A percentile compares a stretch with the other conserved stretches of the same genome.
phyloP scores from a whole-genome alignment of 2,329 filamentous ascomycete species.

The Fusarium sp. region DNA sequence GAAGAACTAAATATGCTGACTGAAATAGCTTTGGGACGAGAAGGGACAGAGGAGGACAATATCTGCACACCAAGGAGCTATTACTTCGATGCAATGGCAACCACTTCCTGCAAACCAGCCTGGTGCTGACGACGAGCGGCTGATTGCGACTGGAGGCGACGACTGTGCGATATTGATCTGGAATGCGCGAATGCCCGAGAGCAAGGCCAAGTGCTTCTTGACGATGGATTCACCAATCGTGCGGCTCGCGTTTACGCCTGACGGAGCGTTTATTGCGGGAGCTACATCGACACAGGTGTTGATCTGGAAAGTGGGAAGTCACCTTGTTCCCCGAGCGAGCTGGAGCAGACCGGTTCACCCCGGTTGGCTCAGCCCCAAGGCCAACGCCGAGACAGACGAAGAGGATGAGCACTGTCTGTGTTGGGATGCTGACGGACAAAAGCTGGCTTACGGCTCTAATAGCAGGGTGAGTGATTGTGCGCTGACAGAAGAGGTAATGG shows the following conservation, averaged over 20 bases:
- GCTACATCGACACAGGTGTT: slow-evolving; percentile 65
- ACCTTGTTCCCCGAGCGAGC: slow-evolving; percentile 64
- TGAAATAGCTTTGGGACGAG: slow-evolving; percentile 61
- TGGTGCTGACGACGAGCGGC: slow-evolving; percentile 57
- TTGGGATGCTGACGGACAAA: slow-evolving; percentile 69
- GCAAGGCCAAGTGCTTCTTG: slow-evolving; percentile 65
- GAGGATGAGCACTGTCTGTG: slow-evolving; percentile 68
- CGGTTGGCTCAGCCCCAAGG: slow-evolving; percentile 66
- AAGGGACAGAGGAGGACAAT: slow-evolving; percentile 63
- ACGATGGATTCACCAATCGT: slow-evolving; percentile 67
- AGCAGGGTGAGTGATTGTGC: slow-evolving; percentile 61
- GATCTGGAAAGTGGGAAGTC: slow-evolving; percentile 70
- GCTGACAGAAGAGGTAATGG: too few species aligned
- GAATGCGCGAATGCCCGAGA: slow-evolving; percentile 64
- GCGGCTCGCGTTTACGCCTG: slow-evolving; percentile 67
- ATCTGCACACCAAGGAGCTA: slow-evolving; percentile 64
- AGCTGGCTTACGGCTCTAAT: slow-evolving; percentile 69
- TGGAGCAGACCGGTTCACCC: slow-evolving; percentile 64
- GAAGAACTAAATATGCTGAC: slow-evolving; percentile 27
- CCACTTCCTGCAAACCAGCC: slow-evolving; percentile 54
- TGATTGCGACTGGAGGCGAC: slow-evolving; percentile 68
- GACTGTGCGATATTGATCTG: slow-evolving; percentile 69
- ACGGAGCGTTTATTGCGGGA: slow-evolving; percentile 68
- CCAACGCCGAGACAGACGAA: slow-evolving; percentile 61
- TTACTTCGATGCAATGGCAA: slow-evolving; percentile 68